Conservation (phyloP, 2,329 filamentous ascomycete genomes). For the Claviceps monticola region DNA sequence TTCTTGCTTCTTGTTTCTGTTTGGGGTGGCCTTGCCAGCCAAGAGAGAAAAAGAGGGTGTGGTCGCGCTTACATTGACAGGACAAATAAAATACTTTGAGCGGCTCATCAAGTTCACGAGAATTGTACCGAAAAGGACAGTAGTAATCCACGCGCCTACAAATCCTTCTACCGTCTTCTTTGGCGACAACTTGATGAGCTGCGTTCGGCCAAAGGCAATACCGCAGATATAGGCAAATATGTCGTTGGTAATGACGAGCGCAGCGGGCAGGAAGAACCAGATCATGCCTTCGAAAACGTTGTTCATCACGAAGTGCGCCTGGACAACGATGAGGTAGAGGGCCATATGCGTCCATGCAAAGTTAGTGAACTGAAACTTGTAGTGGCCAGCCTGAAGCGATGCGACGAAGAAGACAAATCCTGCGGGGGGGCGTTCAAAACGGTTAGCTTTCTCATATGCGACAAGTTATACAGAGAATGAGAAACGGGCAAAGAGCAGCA, state of each 20-base stretch:
- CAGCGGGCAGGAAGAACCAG: constrained; percentile 95
- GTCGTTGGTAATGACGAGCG: constrained; percentile 94
- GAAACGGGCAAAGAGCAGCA: not conserved
- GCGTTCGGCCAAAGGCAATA: constrained; percentile 90
- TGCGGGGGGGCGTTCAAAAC: constrained; percentile 20
- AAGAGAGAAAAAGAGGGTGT: not conserved
- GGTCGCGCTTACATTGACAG: constrained; percentile 55
- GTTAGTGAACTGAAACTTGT: constrained; percentile 97
- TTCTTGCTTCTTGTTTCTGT: not conserved
- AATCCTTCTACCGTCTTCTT: constrained; percentile 99
- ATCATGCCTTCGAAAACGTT: constrained; percentile 99
- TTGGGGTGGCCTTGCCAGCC: not conserved
- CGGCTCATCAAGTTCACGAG: constrained; percentile 76
- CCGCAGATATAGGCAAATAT: constrained; percentile 97
- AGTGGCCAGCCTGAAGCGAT: constrained; percentile 87
- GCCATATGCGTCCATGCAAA: constrained; percentile 99
- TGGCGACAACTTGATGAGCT: constrained; percentile 92
- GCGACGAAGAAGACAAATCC: constrained; percentile 97
- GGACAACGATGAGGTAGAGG: constrained; percentile 90
- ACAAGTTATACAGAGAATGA: not conserved
- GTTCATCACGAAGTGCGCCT: constrained; percentile 99
- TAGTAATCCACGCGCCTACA: constrained; percentile 91
- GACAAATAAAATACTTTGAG: constrained; percentile 96
- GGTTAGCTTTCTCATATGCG: not conserved
- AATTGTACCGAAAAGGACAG: constrained; percentile 68